phyloP scores from a whole-genome alignment of 2,329 filamentous ascomycete species.

The Alternaria infectoria region DNA sequence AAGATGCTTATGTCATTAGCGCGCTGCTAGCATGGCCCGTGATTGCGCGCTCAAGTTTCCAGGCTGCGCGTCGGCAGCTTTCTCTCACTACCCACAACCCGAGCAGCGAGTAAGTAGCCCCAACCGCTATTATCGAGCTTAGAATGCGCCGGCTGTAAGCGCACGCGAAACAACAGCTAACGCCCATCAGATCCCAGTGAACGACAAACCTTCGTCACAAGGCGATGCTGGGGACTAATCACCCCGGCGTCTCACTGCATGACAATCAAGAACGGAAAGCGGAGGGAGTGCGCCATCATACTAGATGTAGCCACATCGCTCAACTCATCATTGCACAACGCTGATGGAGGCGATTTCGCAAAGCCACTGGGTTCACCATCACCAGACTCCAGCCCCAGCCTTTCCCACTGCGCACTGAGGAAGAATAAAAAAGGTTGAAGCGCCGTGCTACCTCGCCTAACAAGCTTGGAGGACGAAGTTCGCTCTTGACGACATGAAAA shows the following conservation, averaged over 20 bases:
- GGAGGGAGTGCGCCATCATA: conserved; percentile 39
- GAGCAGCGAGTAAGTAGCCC: conserved; percentile 34
- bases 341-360: conserved; percentile 16
- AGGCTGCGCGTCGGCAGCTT: conserved; percentile 17
- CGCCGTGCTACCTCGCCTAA: conserved; percentile 22
- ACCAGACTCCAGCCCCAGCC: conserved; percentile 18
- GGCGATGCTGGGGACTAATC: conserved; percentile 30
- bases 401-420: conserved; percentile 40
- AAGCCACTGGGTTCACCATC: conserved; percentile 23
- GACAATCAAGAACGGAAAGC: conserved; percentile 45
- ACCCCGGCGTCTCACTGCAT: conserved; percentile 29
- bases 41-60: conserved; percentile 23
- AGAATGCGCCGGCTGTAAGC: neutral
- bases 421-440: conserved; percentile 44
- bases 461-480: conserved; percentile 23
- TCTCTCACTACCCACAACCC: conserved; percentile 31
- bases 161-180: conserved; percentile 10
- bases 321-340: conserved; percentile 25
- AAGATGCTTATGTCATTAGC: conserved; percentile 16
- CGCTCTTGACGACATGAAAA: conserved; percentile 35
- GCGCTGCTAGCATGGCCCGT: conserved; percentile 18
- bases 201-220: conserved; percentile 37
- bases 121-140: neutral
- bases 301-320: conserved; percentile 28
- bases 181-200: conserved; percentile 32